A percentile compares a stretch with the other conserved stretches of the same genome.
phyloP scores from a whole-genome alignment of 768 basidiomycete species.

The Leccinellum luteum region DNA sequence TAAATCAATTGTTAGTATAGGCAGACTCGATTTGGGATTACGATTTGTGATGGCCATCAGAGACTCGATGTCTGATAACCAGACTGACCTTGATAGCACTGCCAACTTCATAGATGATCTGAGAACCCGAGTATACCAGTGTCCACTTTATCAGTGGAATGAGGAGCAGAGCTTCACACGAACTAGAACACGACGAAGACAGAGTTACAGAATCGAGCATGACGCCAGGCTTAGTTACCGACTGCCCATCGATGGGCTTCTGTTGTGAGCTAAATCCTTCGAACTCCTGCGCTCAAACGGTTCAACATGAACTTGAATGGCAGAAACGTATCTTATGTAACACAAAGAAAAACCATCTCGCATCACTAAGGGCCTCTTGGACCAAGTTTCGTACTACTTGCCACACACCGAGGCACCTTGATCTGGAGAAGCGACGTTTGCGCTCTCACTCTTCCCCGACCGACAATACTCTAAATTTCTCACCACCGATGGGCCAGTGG shows the following conservation, averaged over 20 bases:
- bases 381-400: too few species aligned
- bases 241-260: too few species aligned
- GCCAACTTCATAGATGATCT: not conserved
- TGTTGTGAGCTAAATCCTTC: too few species aligned
- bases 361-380: too few species aligned
- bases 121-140: too few species aligned
- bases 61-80: not conserved
- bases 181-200: not conserved
- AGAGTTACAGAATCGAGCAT: not conserved
- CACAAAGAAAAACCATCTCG: too few species aligned
- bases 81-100: not conserved
- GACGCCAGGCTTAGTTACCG: too few species aligned
- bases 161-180: not conserved
- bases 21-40: not conserved
- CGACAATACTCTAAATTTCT: too few species aligned
- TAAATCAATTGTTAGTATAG: not conserved
- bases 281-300: not conserved
- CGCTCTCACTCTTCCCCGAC: too few species aligned
- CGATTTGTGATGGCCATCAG: not conserved
- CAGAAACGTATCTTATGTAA: not conserved
- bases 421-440: too few species aligned
- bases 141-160: not conserved
- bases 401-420: too few species aligned
- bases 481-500: too few species aligned
- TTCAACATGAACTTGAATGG: not conserved